Evolutionary conservation across 1,284 basidiomycete species (phyloP).

Genomic region (Xerocomus minutiporus): DNA sequence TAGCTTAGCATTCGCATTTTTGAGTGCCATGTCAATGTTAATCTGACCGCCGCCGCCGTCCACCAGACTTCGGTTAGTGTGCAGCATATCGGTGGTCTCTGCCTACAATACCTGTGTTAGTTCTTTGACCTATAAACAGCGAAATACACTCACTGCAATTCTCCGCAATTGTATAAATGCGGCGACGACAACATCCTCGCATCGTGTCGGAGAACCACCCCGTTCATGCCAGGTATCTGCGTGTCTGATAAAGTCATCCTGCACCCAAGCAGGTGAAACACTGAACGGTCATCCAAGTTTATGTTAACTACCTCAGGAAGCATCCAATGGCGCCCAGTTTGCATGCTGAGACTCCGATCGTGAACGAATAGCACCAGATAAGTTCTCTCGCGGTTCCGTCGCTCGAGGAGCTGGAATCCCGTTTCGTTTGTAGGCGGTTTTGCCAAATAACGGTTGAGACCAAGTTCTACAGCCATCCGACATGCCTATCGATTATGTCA

Average conservation of each 20-base stretch:
- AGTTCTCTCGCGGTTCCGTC: constrained; percentile 76
- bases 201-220: constrained; percentile 50
- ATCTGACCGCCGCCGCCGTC: constrained; percentile 51
- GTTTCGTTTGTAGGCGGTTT: constrained; percentile 54
- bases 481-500: constrained; percentile 51
- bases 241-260: constrained; percentile 66
- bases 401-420: constrained; percentile 60
- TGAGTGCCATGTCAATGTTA: constrained; percentile 65
- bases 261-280: constrained; percentile 11
- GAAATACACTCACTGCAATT: constrained; percentile 54
- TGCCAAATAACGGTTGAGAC: constrained; percentile 63
- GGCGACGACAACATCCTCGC: constrained; percentile 74
- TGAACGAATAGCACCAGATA: constrained; percentile 80
- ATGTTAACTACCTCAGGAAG: constrained; percentile 53
- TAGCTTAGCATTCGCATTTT: constrained; percentile 65
- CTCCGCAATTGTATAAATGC: constrained; percentile 71
- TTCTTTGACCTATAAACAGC: constrained; percentile 1
- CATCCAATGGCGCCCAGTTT: constrained; percentile 82
- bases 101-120: constrained; percentile 40
- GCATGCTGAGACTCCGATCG: constrained; percentile 76
- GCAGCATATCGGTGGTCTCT: constrained; percentile 72
- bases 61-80: constrained; percentile 46
- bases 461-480: constrained; percentile 78
- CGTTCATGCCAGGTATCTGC: constrained; percentile 66
- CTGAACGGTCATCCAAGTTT: not conserved